These are phyloP conservation scores for Fomitopsis palustris DNA, from an alignment of 1,284 basidiomycete genomes.

Conservation along the genomic window DNA sequence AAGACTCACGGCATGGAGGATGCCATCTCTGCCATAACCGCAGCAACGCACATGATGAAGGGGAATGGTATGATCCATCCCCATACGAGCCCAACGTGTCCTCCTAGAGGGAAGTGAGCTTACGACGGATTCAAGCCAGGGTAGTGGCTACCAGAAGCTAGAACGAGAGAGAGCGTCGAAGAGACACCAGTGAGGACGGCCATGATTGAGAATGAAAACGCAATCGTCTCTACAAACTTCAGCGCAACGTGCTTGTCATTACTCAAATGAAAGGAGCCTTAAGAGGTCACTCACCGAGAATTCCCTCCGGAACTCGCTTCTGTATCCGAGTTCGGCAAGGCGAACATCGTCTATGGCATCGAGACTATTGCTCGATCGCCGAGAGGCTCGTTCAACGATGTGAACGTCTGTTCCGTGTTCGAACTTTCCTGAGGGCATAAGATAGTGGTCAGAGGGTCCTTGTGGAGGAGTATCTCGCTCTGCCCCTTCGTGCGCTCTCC, in stretches of 20 bases:
- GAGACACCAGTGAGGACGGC: slow-evolving; percentile 65
- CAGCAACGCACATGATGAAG: slow-evolving; percentile 62
- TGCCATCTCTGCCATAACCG: slow-evolving; percentile 65
- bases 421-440: not conserved
- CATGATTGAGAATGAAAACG: slow-evolving; percentile 74
- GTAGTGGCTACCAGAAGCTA: slow-evolving; percentile 45
- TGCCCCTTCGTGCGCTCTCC: too few species aligned
- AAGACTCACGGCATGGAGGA: slow-evolving; percentile 69
- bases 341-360: slow-evolving; percentile 43
- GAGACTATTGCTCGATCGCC: not conserved
- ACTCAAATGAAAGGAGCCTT: not conserved
- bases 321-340: slow-evolving; percentile 71
- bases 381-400: not conserved
- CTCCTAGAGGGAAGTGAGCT: slow-evolving; percentile 35
- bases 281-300: slow-evolving; percentile 50
- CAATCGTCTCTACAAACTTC: slow-evolving; percentile 58
- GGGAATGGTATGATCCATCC: slow-evolving; percentile 72
- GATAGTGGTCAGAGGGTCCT: not conserved
- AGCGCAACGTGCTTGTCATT: not conserved
- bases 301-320: slow-evolving; percentile 69
- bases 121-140: not conserved
- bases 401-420: not conserved
- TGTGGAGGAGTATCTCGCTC: too few species aligned
- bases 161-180: slow-evolving; percentile 59
- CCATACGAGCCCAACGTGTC: slow-evolving; percentile 73